Percentiles rank a stretch among this genome's conserved stretches.
These are phyloP conservation scores for Metschnikowia dekortorum DNA, from an alignment of 805 yeast genomes.

Conservation along the genomic window DNA sequence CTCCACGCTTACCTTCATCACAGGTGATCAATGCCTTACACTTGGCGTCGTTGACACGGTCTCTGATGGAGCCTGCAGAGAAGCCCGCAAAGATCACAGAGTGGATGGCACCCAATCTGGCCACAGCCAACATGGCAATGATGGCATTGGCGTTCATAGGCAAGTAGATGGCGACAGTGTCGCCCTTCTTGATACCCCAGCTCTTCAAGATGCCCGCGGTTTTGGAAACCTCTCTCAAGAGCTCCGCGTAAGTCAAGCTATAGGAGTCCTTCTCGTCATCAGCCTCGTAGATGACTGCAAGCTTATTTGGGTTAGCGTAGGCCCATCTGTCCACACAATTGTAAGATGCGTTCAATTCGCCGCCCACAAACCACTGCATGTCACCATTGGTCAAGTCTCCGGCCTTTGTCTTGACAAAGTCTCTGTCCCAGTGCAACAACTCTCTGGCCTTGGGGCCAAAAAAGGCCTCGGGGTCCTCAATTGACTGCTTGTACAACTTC, in stretches of 20 bases:
- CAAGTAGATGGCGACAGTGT: constrained; percentile 79
- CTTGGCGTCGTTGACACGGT: constrained; percentile 67
- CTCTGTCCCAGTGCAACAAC: constrained; percentile 48
- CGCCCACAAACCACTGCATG: constrained; percentile 73
- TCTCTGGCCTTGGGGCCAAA: constrained; percentile 52
- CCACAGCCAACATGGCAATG: constrained; percentile 69
- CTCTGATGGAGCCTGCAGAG: constrained; percentile 65
- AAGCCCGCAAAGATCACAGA: constrained; percentile 86
- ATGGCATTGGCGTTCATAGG: constrained; percentile 86
- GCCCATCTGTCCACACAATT: constrained; percentile 86
- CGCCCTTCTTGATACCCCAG: constrained; percentile 74
- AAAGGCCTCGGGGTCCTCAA: constrained; percentile 50
- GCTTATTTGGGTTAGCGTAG: constrained; percentile 59
- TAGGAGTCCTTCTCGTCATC: constrained; percentile 68
- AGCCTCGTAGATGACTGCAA: constrained; percentile 76
- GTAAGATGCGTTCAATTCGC: constrained; percentile 74
- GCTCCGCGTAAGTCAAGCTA: constrained; percentile 64
- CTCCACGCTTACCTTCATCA: constrained; percentile 82
- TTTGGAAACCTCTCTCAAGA: constrained; percentile 64
- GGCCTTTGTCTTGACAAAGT: constrained; percentile 44
- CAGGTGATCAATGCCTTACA: constrained; percentile 72
- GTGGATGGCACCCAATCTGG: constrained; percentile 79
- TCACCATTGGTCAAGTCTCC: constrained; percentile 45
- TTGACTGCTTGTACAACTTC: constrained; percentile 49
- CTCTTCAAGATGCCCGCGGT: constrained; percentile 64